Evolutionary conservation across 192 early-diverging fungal genomes (phyloP), one percentile per base, ranked within the genome.

Genomic region (Coemansia sp.): DNA sequence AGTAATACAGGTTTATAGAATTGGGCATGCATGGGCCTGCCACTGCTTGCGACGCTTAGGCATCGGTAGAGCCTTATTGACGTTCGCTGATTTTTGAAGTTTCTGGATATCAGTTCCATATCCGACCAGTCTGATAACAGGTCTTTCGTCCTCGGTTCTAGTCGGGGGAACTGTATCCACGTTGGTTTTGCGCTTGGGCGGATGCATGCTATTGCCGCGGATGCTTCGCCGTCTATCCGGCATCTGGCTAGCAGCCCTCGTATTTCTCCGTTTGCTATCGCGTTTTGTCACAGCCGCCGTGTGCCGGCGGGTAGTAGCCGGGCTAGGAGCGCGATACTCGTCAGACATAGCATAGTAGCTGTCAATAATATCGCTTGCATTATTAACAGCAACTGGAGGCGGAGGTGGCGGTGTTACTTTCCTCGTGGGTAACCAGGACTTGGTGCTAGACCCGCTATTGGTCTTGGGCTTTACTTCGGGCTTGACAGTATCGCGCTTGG

Each of bases 11-110:
- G 49, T 40, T 57, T 68, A 76, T 32, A 77, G 57, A 44, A 70
- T 69, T 7, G 67, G 44, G 62, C 75, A 77, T 16, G 67, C 57
- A 26, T 67, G 61, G 28, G 68, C 50, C 38, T 66, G 26, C 16
- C 32, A 47, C 21, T 47, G 61, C 49, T 64, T 79, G 46, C 35
- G 69, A 37, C 65, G 50, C 59, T 42, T 42, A 16, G 77, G 73
- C 35, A 19, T 35, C 11, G 78, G 78, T 47, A 80, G 49, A 3
- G 70, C 64, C 70, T 80, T 80, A 62, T 80, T 70, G 39, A 72
- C 40, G 30, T 75, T 65, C n/a, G 38, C 44, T 16, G n/a, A 19
- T n/a, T 42, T 46, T 66, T 13, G 52, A 32, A 49, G 32, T 39
- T 37, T 32, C 59, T 50, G 44, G 16, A 35, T 35, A 33, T 58